Evolutionary conservation across 2,329 filamentous ascomycete species (phyloP).

Genomic region (Pseudocercospora pini-densiflorae): DNA sequence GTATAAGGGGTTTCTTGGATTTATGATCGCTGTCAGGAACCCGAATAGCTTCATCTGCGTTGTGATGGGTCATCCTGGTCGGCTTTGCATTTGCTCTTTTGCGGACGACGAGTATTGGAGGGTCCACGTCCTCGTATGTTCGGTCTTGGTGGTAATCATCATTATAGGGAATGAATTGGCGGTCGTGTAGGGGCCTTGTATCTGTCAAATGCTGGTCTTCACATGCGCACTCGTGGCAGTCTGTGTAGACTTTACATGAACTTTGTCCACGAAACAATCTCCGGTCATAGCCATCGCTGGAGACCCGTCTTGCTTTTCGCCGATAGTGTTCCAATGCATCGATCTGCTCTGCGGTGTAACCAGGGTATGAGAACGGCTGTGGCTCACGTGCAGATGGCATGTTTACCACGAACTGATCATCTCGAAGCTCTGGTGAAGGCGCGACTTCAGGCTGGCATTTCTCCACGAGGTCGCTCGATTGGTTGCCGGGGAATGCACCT

Average conservation of each 20-base stretch:
- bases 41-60: conserved; percentile 4
- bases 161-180: conserved; percentile 15
- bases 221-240: not conserved
- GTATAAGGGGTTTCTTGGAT: not conserved
- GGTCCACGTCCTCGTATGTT: conserved; percentile 11
- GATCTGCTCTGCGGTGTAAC: conserved; percentile 36
- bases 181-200: not conserved
- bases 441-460: conserved; percentile 4
- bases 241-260: not conserved
- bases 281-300: conserved; percentile 34
- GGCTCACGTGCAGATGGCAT: conserved; percentile 43
- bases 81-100: conserved; percentile 20
- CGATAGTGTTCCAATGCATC: conserved; percentile 38
- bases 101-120: conserved; percentile 20
- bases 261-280: conserved; percentile 18
- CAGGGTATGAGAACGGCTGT: conserved; percentile 40
- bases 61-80: conserved; percentile 15
- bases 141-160: conserved; percentile 8
- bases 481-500: not conserved
- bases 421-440: not conserved
- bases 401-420: conserved; percentile 38
- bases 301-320: conserved; percentile 33
- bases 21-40: conserved; percentile 2
- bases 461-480: not conserved
- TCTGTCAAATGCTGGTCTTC: not conserved